phyloP scores from a whole-genome alignment of 768 basidiomycete species.

The Tulasnella sp. region DNA sequence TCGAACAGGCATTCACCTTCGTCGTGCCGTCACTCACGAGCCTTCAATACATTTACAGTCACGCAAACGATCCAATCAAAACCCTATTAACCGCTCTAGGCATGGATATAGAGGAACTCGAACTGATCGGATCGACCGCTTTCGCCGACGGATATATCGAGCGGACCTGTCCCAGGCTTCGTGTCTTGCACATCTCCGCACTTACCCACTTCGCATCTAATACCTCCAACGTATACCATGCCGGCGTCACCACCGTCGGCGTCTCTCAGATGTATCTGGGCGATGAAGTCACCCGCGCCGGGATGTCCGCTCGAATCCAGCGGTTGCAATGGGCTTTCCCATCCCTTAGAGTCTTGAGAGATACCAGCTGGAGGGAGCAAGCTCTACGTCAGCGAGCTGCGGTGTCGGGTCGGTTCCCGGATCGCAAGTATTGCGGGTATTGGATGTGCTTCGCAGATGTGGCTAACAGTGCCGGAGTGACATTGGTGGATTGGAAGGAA shows the following conservation, averaged over 20 bases:
- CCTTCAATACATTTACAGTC: background rate
- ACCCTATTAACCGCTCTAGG: background rate
- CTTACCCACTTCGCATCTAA: background rate
- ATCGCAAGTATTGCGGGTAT: background rate
- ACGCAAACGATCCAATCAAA: background rate
- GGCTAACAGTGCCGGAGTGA: background rate
- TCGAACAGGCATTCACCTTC: conserved; percentile 7
- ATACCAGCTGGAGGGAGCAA: background rate
- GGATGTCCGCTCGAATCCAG: background rate
- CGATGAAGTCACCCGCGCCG: background rate
- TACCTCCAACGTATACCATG: background rate
- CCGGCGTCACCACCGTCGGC: background rate
- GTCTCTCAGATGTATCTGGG: background rate
- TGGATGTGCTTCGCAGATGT: background rate
- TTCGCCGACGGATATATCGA: conserved; percentile 5
- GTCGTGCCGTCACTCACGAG: background rate
- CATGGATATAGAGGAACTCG: background rate
- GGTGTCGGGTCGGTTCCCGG: background rate
- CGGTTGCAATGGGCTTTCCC: conserved; percentile 4
- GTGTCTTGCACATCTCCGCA: background rate
- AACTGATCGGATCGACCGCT: background rate
- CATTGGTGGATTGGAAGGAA: background rate
- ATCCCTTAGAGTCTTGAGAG: background rate
- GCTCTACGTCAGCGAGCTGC: background rate
- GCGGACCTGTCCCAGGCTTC: background rate